A percentile compares a stretch with the other conserved stretches of the same genome.
Conservation (phyloP, 495 filamentous ascomycete genomes). For the Bombardia bombarda region DNA sequence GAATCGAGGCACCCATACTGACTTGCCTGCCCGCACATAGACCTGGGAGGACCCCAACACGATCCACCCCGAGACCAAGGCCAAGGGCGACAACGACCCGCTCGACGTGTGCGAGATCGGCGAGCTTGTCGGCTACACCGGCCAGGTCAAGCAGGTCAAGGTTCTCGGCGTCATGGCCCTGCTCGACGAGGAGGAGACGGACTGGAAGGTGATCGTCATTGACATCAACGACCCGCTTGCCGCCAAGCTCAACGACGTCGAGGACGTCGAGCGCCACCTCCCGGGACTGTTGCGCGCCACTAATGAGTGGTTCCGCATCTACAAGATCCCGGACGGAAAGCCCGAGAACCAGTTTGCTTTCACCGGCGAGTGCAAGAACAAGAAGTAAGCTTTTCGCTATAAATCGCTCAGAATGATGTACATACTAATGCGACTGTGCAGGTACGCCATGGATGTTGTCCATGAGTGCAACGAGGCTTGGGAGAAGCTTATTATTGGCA, state of each 20-base stretch:
- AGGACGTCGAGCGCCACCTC: slow-evolving; percentile 98
- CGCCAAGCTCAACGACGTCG: slow-evolving; percentile 93
- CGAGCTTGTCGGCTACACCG: slow-evolving; percentile 88
- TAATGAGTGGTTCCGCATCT: slow-evolving; percentile 99
- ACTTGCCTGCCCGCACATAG: slow-evolving; percentile 30
- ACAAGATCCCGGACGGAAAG: slow-evolving; percentile 99
- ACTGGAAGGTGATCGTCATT: slow-evolving; percentile 99
- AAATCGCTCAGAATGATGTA: not conserved
- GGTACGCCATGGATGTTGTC: slow-evolving; percentile 89
- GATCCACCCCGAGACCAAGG: slow-evolving; percentile 97
- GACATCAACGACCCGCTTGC: slow-evolving; percentile 97
- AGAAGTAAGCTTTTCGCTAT: slow-evolving; percentile 52
- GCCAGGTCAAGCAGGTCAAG: slow-evolving; percentile 99
- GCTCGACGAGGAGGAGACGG: slow-evolving; percentile 98
- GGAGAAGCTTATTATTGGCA: slow-evolving; percentile 91
- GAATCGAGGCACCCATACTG: not conserved
- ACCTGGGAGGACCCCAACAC: slow-evolving; percentile 98
- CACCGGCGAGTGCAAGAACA: slow-evolving; percentile 99
- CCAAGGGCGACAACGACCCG: slow-evolving; percentile 99
- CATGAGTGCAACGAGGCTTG: slow-evolving; percentile 94
- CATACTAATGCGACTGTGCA: slow-evolving; percentile 25
- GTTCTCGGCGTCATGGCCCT: slow-evolving; percentile 98
- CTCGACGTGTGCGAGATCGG: slow-evolving; percentile 99
- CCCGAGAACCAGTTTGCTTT: slow-evolving; percentile 99
- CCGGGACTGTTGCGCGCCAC: slow-evolving; percentile 93